Conservation (phyloP, 306 rosid genomes). For the Prunus persica region DNA sequence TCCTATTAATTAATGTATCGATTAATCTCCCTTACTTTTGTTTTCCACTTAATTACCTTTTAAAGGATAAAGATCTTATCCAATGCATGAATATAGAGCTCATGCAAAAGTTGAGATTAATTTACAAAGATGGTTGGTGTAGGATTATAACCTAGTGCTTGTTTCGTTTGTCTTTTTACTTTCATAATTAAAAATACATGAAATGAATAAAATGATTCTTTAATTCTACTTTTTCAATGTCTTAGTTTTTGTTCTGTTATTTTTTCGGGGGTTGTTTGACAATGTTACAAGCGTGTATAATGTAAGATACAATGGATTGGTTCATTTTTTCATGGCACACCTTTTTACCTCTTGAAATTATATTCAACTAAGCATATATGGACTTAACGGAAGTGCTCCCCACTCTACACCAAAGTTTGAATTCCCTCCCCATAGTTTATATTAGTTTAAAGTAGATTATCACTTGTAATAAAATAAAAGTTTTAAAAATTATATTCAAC, state of each 20-base stretch:
- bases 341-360: conserved; percentile 2
- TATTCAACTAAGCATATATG: not conserved
- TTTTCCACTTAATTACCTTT: too few relatives aligned
- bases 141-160: not conserved
- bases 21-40: too few relatives aligned
- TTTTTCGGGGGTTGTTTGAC: not conserved
- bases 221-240: not conserved
- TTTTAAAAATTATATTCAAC: not conserved
- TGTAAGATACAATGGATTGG: conserved; percentile 41
- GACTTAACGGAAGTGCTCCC: too few relatives aligned
- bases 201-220: not conserved
- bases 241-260: not conserved
- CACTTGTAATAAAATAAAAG: too few relatives aligned
- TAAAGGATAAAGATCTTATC: too few relatives aligned
- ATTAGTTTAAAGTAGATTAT: too few relatives aligned
- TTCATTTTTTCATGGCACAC: conserved; percentile 31
- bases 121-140: not conserved
- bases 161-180: not conserved
- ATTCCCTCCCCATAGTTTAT: accelerated
- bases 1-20: too few relatives aligned
- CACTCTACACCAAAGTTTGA: too few relatives aligned
- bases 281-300: conserved; percentile 1
- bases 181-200: not conserved
- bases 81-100: not conserved
- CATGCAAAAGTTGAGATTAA: not conserved